Base-by-base conservation (phyloP, 2,329 filamentous ascomycete species). In the Niveomyces coronatus region DNA sequence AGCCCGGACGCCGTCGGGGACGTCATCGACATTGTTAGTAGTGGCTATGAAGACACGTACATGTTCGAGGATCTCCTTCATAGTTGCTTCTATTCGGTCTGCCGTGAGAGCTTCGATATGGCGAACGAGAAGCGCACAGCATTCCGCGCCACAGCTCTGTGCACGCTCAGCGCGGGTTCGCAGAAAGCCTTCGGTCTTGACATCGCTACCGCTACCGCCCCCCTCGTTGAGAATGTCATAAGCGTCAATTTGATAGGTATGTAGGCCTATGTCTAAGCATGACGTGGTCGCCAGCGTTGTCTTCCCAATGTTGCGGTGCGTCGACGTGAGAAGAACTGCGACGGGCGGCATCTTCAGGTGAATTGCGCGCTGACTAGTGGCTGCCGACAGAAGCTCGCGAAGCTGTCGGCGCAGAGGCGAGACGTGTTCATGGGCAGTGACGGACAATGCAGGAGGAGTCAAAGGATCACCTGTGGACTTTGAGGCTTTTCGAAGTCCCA, bases 181-280 rank as follows among this genome's bases (percentile, higher is more conserved):
- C 13, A 98, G 65, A 47, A 94, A 84, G 1, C 85, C 88, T 53
- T 95, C 89, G 0, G 88, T 94, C 61, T 96, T 95, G 19, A 94
- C 83, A 53, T 98, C 91, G 39, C 84, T 82, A 8, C 85, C 85
- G 37, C 86, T 86, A 1, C 82, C 82, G 9, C 59, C 58, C 11
- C 86, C 85, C 56, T 96, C 89, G n/a, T 86, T 89, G 4, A 94
- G 68, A 29, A 98, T 85, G 50, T 98, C 91, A 51, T 94, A 94
- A 0, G 85, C 84, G 56, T 96, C 87, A 37, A 98, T 84, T 1
- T 76, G 63, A 55, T 94, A 96, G 0, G 79, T 83, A 56, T 98
- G 91, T 13, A 96, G 68, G 4, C 91, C 91, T 45, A 95, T 81
- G 51, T 95, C 89, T 3, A 82, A 74, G 56, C 87, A 94, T 4